Evolutionary conservation across 768 basidiomycete species (phyloP).

Genomic region (Austroboletus eburneus): DNA sequence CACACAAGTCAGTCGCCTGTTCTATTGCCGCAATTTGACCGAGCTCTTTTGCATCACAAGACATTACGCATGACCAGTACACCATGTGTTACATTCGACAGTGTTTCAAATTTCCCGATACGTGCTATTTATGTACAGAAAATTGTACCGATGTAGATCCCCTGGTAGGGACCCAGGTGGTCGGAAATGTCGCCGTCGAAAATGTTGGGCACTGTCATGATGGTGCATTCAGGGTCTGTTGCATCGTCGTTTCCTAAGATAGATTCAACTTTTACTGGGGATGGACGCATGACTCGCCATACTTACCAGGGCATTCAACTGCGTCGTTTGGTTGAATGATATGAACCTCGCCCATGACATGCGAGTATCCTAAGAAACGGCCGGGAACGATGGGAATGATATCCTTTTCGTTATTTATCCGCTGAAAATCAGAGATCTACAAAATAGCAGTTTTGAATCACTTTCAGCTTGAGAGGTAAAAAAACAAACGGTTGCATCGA

Average conservation of each 20-base stretch:
- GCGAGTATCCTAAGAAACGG: slow-evolving; percentile 44
- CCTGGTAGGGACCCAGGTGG: slow-evolving; percentile 57
- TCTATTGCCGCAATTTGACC: too few species aligned
- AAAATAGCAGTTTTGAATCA: neutral
- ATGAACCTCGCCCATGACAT: slow-evolving; percentile 37
- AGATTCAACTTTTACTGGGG: neutral
- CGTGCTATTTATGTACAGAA: slow-evolving; percentile 27
- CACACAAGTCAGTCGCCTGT: neutral
- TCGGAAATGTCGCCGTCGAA: slow-evolving; percentile 45
- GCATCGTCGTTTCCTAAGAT: slow-evolving; percentile 50
- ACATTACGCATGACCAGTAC: neutral
- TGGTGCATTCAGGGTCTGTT: slow-evolving; percentile 50
- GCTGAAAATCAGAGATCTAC: slow-evolving; percentile 24
- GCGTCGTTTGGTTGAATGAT: slow-evolving; percentile 37
- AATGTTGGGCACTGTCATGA: slow-evolving; percentile 51
- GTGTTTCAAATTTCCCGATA: neutral
- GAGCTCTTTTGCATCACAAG: too few species aligned
- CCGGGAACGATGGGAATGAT: slow-evolving; percentile 56
- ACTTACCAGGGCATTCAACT: slow-evolving; percentile 39
- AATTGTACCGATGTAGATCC: slow-evolving; percentile 51
- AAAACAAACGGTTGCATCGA: slow-evolving; percentile 22
- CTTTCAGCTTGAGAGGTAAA: neutral
- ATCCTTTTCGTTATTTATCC: slow-evolving; percentile 35
- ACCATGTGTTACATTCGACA: too few species aligned
- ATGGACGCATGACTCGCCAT: neutral